Percentiles rank a stretch among this genome's conserved stretches.
Conservation (phyloP, 495 filamentous ascomycete genomes). For the Massariosphaeria phaeospora region DNA sequence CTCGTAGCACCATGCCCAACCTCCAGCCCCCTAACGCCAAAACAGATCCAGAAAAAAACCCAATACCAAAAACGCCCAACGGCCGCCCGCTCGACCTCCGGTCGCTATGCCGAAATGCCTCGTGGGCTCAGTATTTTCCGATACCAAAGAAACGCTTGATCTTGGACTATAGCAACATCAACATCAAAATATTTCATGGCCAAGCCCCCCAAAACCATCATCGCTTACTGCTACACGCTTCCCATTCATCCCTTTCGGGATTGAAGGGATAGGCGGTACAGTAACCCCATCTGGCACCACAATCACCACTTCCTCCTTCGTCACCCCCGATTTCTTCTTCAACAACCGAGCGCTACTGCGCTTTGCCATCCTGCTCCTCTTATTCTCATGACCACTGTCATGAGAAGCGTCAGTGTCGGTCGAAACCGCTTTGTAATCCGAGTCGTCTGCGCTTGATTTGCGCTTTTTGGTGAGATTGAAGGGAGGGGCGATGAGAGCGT, state of each 20-base stretch:
- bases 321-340: slow-evolving; percentile 10
- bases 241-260: slow-evolving; percentile 18
- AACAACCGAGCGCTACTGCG: background rate
- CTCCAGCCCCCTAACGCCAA: background rate
- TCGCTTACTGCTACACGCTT: slow-evolving; percentile 16
- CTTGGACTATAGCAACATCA: background rate
- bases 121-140: no score
- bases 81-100: no score
- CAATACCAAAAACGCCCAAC: background rate
- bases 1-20: background rate
- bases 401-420: slow-evolving; percentile 25
- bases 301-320: slow-evolving; percentile 23
- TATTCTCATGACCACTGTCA: background rate
- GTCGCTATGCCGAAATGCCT: no score
- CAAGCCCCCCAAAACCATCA: slow-evolving; percentile 23
- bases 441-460: slow-evolving; percentile 27
- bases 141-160: slow-evolving; percentile 5
- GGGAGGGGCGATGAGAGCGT: background rate
- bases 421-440: slow-evolving; percentile 27
- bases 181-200: slow-evolving; percentile 29
- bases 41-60: background rate
- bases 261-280: slow-evolving; percentile 27
- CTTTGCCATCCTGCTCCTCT: background rate
- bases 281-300: slow-evolving; percentile 30
- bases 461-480: slow-evolving; percentile 34